These are phyloP conservation scores for Rhodamnia argentea DNA, from an alignment of 345 rosid genomes.

Conservation along the genomic window DNA sequence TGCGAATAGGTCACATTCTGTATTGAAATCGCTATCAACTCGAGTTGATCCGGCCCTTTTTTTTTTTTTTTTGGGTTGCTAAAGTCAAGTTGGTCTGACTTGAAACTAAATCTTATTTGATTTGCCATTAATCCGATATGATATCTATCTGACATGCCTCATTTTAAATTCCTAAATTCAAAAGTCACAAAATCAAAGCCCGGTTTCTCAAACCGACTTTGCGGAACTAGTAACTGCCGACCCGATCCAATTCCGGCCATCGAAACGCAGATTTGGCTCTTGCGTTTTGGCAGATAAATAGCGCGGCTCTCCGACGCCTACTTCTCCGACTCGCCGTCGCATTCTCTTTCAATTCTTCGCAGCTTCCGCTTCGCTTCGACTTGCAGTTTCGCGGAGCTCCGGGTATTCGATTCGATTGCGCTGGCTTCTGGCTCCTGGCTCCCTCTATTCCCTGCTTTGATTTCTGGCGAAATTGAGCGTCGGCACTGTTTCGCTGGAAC, in stretches of 20 bases:
- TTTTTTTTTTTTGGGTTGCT: too few species aligned
- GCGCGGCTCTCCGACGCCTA: neutral
- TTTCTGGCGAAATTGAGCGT: neutral
- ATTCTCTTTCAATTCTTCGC: neutral
- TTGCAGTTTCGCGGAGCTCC: neutral
- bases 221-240: neutral
- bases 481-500: neutral
- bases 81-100: too few species aligned
- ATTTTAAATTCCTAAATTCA: neutral
- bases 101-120: neutral
- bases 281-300: neutral
- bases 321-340: neutral
- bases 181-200: neutral
- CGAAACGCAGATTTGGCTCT: neutral
- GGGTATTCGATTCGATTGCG: neutral
- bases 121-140: neutral
- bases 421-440: neutral
- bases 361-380: neutral
- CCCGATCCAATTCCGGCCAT: neutral
- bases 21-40: rapidly evolving
- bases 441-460: neutral
- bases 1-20: rapidly evolving
- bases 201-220: neutral
- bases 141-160: neutral
- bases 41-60: rapidly evolving